A percentile compares a stretch with the other conserved stretches of the same genome.
Evolutionary conservation across 1,284 basidiomycete genomes (phyloP).

Genomic region (Cutaneotrichosporon cavernicola): DNA sequence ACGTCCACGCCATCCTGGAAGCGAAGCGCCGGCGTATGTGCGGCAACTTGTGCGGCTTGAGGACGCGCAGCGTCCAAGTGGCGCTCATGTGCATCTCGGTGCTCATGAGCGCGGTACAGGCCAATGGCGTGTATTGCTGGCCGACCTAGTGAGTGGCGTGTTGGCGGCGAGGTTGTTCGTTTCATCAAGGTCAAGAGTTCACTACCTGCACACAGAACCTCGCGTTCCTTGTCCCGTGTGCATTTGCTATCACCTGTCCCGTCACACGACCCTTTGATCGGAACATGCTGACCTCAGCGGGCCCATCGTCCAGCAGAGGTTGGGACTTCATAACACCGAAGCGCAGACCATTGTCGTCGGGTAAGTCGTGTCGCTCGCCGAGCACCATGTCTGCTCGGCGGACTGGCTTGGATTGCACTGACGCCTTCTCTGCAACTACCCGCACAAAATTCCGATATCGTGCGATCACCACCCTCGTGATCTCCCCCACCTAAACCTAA

Average conservation of each 20-base stretch:
- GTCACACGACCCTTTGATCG: neutral
- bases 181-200: too few relatives aligned
- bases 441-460: neutral
- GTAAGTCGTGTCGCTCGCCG: slow-evolving; percentile 27
- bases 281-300: slow-evolving; percentile 35
- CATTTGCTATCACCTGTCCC: neutral
- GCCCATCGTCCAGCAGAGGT: slow-evolving; percentile 40
- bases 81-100: slow-evolving; percentile 46
- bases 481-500: neutral
- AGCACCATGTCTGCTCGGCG: neutral
- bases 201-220: too few relatives aligned
- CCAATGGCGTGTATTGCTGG: slow-evolving; percentile 55
- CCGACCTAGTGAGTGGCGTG: slow-evolving; percentile 44
- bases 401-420: neutral
- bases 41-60: neutral
- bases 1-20: slow-evolving; percentile 32
- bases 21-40: slow-evolving; percentile 30
- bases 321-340: slow-evolving; percentile 42
- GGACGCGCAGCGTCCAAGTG: slow-evolving; percentile 28
- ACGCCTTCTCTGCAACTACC: neutral
- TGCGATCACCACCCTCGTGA: neutral
- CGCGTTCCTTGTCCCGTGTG: neutral
- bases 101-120: slow-evolving; percentile 41
- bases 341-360: slow-evolving; percentile 52
- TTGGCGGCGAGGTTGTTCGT: neutral